Evolutionary conservation across 352 stramenopile genomes (phyloP).

Genomic region (Phytophthora vignae): DNA sequence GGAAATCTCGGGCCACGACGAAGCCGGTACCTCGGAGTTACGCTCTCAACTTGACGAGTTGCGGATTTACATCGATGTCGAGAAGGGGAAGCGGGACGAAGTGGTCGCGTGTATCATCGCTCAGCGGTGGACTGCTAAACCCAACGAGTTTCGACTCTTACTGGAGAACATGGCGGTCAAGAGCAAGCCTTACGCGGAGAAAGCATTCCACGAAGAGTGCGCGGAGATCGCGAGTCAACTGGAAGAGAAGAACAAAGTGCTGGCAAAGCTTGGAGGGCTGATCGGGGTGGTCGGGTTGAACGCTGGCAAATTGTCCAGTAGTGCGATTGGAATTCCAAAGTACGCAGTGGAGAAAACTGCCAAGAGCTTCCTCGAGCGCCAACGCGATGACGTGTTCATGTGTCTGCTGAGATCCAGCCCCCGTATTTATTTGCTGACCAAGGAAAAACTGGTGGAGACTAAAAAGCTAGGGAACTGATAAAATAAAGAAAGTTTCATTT

Average conservation of each 20-base stretch:
- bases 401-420: slow-evolving; percentile 15
- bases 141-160: slow-evolving; percentile 10
- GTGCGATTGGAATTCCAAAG: not conserved
- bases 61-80: slow-evolving; percentile 33
- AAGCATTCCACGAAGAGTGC: slow-evolving; percentile 27
- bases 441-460: slow-evolving; percentile 5
- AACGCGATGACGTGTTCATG: slow-evolving; percentile 26
- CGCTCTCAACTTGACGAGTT: slow-evolving; percentile 46
- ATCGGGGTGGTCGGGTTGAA: not conserved
- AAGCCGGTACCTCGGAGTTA: slow-evolving; percentile 24
- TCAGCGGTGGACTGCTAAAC: slow-evolving; percentile 12
- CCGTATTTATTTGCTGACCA: slow-evolving; percentile 22
- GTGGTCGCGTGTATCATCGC: slow-evolving; percentile 20
- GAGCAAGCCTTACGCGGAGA: slow-evolving; percentile 19
- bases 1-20: slow-evolving; percentile 26
- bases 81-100: slow-evolving; percentile 34
- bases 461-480: slow-evolving; percentile 2
- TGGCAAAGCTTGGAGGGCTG: slow-evolving; percentile 12
- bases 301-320: not conserved
- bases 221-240: slow-evolving; percentile 20
- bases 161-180: slow-evolving; percentile 16
- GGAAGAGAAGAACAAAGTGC: slow-evolving; percentile 11
- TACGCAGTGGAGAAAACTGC: slow-evolving; percentile 10
- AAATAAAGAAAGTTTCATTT: not conserved
- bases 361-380: slow-evolving; percentile 17